phyloP scores from a whole-genome alignment of 441 rosid species.

The Gossypium davidsonii region DNA sequence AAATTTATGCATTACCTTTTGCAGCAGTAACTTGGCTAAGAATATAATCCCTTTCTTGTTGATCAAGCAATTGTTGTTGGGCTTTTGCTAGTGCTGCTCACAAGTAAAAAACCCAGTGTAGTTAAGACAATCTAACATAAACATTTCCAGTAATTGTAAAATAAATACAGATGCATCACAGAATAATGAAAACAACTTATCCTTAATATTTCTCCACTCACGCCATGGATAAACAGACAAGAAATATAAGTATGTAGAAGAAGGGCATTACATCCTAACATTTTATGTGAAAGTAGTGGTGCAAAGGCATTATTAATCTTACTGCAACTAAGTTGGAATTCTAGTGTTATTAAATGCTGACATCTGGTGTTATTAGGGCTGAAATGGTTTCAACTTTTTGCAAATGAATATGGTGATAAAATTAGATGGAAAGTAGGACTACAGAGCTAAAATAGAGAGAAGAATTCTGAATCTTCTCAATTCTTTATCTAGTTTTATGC shows the following conservation, averaged over 20 bases:
- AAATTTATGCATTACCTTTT: conserved; percentile 46
- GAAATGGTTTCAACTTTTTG: not conserved
- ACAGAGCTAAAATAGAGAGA: not conserved
- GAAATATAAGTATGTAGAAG: not conserved
- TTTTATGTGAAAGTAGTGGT: not conserved
- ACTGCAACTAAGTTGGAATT: not conserved
- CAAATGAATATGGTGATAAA: not conserved
- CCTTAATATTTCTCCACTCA: not conserved
- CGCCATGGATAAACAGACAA: not conserved
- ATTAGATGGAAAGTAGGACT: not conserved
- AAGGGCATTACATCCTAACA: not conserved
- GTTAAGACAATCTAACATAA: conserved; percentile 7
- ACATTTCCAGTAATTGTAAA: not conserved
- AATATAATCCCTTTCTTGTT: conserved; percentile 85
- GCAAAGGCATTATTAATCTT: not conserved
- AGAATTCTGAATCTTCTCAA: not conserved
- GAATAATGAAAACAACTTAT: not conserved
- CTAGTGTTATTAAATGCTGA: not conserved
- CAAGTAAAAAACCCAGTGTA: conserved; percentile 20
- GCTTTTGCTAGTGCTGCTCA: conserved; percentile 88
- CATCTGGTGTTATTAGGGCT: not conserved
- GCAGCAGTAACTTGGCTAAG: conserved; percentile 81
- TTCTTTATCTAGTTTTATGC: not conserved
- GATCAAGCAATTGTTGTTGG: conserved; percentile 67
- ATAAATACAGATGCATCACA: not conserved